A percentile compares a stretch with the other conserved stretches of the same genome.
phyloP scores from a whole-genome alignment of 768 basidiomycete species.

The Kwoniella europaea region DNA sequence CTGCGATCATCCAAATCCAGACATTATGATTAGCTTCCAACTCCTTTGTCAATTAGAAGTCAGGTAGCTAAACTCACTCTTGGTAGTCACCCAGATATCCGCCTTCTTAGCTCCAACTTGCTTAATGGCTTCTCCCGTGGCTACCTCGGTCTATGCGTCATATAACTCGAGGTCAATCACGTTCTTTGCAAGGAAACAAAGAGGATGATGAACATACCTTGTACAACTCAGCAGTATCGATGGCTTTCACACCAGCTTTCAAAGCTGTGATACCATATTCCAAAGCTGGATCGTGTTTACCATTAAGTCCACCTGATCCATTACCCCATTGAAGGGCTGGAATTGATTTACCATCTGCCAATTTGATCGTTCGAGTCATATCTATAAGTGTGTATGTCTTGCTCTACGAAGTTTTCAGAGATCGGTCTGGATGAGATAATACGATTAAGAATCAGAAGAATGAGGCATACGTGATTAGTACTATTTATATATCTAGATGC shows the following conservation, averaged over 20 bases:
- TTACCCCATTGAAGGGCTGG: constrained; percentile 54
- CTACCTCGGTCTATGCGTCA: constrained; percentile 39
- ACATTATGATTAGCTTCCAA: background rate
- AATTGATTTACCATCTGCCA: constrained; percentile 51
- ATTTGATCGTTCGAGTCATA: constrained; percentile 42
- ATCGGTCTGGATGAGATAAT: too few species aligned
- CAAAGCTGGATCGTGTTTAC: constrained; percentile 34
- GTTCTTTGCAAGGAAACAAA: too few species aligned
- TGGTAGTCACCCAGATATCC: constrained; percentile 48
- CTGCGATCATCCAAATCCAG: background rate
- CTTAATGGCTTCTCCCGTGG: constrained; percentile 33
- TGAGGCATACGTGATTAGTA: too few species aligned
- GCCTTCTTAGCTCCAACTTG: constrained; percentile 27
- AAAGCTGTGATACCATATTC: constrained; percentile 38
- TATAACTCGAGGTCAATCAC: too few species aligned
- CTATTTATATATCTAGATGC: too few species aligned
- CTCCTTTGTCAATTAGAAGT: background rate
- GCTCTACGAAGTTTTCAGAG: background rate
- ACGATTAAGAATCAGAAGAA: too few species aligned
- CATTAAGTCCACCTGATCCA: constrained; percentile 30
- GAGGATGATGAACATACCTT: background rate
- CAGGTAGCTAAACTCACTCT: constrained; percentile 29
- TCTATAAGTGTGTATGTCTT: background rate
- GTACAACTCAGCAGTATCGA: constrained; percentile 54
- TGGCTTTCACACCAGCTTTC: constrained; percentile 45